Evolutionary conservation across 1,284 basidiomycete genomes (phyloP).

Genomic region (Amylostereum chailletii): DNA sequence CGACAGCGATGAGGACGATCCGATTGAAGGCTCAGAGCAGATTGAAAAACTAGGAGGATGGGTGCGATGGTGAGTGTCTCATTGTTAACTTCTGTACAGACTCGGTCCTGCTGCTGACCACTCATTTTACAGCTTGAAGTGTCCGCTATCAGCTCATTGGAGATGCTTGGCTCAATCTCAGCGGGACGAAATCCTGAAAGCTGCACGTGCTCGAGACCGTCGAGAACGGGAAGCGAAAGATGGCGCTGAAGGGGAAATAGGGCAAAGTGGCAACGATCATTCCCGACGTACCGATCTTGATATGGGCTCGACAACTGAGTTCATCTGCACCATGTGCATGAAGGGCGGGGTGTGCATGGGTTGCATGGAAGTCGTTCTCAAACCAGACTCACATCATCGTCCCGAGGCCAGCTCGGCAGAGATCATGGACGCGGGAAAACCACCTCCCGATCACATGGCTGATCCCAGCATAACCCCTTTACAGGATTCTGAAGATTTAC

Average conservation of each 20-base stretch:
- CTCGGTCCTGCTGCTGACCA: background rate
- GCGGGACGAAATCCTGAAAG: constrained; percentile 65
- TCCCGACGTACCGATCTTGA: constrained; percentile 35
- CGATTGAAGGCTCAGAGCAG: constrained; percentile 35
- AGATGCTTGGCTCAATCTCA: constrained; percentile 60
- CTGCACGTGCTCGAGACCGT: constrained; percentile 44
- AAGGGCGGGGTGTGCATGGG: constrained; percentile 73
- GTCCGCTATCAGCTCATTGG: constrained; percentile 76
- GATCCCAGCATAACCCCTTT: constrained; percentile 3
- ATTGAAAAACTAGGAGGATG: constrained; percentile 65
- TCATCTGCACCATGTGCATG: constrained; percentile 70
- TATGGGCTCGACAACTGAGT: constrained; percentile 61
- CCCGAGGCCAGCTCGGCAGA: constrained; percentile 14
- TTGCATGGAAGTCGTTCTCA: constrained; percentile 52
- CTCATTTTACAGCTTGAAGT: constrained; percentile 49
- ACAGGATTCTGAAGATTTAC: background rate
- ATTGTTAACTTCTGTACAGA: background rate
- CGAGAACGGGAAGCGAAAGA: constrained; percentile 26
- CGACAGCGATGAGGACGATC: constrained; percentile 42
- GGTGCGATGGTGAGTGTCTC: constrained; percentile 64
- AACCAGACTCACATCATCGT: constrained; percentile 27
- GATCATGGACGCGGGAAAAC: constrained; percentile 23
- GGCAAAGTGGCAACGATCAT: background rate
- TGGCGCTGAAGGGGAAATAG: constrained; percentile 9
- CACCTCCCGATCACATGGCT: constrained; percentile 9